phyloP scores from a whole-genome alignment of 805 yeast species.

The Lachancea kluyveri region DNA sequence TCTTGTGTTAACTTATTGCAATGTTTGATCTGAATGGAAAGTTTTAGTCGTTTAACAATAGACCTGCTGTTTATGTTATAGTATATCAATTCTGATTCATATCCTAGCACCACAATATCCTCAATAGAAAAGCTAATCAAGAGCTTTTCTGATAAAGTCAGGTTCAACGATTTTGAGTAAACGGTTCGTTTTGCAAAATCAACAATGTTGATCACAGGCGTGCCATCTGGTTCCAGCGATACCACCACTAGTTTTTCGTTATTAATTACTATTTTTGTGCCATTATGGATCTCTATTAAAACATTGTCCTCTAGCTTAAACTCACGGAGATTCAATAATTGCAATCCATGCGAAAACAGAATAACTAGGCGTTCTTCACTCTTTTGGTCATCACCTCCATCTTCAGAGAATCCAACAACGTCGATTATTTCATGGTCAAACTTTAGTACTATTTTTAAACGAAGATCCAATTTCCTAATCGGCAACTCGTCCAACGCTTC shows the following conservation, averaged over 20 bases:
- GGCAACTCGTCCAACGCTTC: slow-evolving; percentile 27
- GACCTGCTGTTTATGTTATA: slow-evolving; percentile 15
- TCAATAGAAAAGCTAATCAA: slow-evolving; percentile 10
- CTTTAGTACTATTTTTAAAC: slow-evolving; percentile 27
- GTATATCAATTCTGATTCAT: slow-evolving; percentile 12
- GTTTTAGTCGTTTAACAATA: slow-evolving; percentile 10
- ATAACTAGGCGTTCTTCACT: slow-evolving; percentile 22
- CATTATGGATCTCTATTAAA: slow-evolving; percentile 18
- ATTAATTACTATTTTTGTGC: slow-evolving; percentile 15
- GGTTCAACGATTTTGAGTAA: slow-evolving; percentile 8
- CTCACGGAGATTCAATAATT: slow-evolving; percentile 20
- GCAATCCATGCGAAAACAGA: slow-evolving; percentile 27
- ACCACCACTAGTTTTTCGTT: slow-evolving; percentile 18
- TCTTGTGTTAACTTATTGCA: slow-evolving; percentile 18
- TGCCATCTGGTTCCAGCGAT: slow-evolving; percentile 7
- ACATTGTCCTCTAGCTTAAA: slow-evolving; percentile 23
- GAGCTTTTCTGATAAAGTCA: slow-evolving; percentile 4
- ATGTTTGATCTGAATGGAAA: slow-evolving; percentile 14
- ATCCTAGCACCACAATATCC: slow-evolving; percentile 14
- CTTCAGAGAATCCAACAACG: slow-evolving; percentile 19
- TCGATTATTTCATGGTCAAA: slow-evolving; percentile 28
- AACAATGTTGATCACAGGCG: slow-evolving; percentile 12
- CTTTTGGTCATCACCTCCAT: slow-evolving; percentile 12
- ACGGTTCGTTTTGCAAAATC: slow-evolving; percentile 12
- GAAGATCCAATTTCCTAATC: slow-evolving; percentile 25